These are phyloP conservation scores for Hermanozyma aechmeae DNA, from an alignment of 805 yeast species.

Conservation along the genomic window DNA sequence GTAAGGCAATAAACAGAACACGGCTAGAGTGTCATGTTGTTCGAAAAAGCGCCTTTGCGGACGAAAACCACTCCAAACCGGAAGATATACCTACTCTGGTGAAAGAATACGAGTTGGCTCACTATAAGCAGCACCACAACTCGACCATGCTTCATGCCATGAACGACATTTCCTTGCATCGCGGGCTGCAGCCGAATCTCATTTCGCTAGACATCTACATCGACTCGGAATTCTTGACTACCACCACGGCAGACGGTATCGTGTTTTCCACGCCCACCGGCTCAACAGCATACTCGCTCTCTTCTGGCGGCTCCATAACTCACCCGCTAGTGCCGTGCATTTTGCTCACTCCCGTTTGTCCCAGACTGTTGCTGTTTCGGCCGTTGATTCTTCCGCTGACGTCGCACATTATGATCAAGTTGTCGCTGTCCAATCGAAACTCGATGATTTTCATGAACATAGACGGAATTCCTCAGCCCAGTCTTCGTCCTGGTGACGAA, in stretches of 20 bases:
- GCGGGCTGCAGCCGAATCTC: slow-evolving; percentile 83
- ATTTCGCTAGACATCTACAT: slow-evolving; percentile 77
- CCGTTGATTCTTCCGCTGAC: slow-evolving; percentile 77
- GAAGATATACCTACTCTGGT: too few species aligned
- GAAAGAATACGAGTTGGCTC: slow-evolving; percentile 8
- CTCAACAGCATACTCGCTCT: slow-evolving; percentile 83
- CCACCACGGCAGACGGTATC: slow-evolving; percentile 89
- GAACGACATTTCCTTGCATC: slow-evolving; percentile 84
- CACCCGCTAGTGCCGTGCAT: slow-evolving; percentile 83
- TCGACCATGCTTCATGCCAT: slow-evolving; percentile 66
- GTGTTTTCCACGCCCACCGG: slow-evolving; percentile 88
- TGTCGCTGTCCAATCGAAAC: slow-evolving; percentile 40
- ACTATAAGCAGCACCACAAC: slow-evolving; percentile 8
- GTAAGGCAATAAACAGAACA: slow-evolving; percentile 66
- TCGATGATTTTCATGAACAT: slow-evolving; percentile 49
- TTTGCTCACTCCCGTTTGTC: slow-evolving; percentile 83
- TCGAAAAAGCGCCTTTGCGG: slow-evolving; percentile 16
- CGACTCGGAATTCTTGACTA: slow-evolving; percentile 76
- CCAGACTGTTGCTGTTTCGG: slow-evolving; percentile 81
- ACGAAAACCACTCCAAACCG: too few species aligned
- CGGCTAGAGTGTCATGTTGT: slow-evolving; percentile 71
- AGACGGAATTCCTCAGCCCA: slow-evolving; percentile 76
- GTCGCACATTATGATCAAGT: slow-evolving; percentile 59
- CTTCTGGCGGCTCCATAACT: slow-evolving; percentile 88
- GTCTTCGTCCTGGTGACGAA: slow-evolving; percentile 67